A percentile compares a stretch with the other conserved stretches of the same genome.
phyloP scores from a whole-genome alignment of 2,329 filamentous ascomycete species.

The Mariannaea elegans region DNA sequence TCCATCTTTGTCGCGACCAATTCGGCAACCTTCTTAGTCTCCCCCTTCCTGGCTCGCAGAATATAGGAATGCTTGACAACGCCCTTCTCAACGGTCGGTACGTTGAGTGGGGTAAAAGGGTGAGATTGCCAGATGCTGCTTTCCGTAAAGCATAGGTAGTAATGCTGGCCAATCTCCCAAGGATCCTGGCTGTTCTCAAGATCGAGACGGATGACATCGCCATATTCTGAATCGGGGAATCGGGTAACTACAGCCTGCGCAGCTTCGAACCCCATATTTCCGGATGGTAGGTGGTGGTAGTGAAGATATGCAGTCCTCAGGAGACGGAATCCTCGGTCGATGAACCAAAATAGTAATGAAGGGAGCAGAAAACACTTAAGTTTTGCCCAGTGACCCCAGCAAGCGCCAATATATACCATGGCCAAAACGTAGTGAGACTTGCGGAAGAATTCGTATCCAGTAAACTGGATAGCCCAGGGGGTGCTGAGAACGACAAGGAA shows the following conservation, averaged over 20 bases:
- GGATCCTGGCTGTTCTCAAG: constrained; percentile 67
- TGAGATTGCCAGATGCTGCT: constrained; percentile 77
- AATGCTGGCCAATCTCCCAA: constrained; percentile 76
- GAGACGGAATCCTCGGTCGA: constrained; percentile 69
- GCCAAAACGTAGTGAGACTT: constrained; percentile 79
- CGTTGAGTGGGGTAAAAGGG: constrained; percentile 71
- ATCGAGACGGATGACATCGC: constrained; percentile 72
- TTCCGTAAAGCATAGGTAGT: constrained; percentile 74
- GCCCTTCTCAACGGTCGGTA: constrained; percentile 54
- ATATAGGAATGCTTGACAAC: constrained; percentile 63
- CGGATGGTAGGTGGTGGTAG: constrained; percentile 56
- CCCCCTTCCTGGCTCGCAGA: constrained; percentile 65
- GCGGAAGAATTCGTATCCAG: constrained; percentile 81
- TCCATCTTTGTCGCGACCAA: constrained; percentile 52
- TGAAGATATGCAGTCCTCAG: constrained; percentile 69
- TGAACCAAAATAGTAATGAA: constrained; percentile 68
- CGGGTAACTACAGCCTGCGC: constrained; percentile 55
- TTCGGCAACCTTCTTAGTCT: constrained; percentile 64
- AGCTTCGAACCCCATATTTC: constrained; percentile 62
- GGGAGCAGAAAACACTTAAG: constrained; percentile 76
- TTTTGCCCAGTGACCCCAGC: constrained; percentile 78
- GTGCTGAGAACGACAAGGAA: constrained; percentile 69
- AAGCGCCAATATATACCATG: constrained; percentile 77
- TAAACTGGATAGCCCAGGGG: constrained; percentile 65
- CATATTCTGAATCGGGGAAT: constrained; percentile 65